phyloP scores from a whole-genome alignment of 345 rosid genomes.

The Gossypium turneri region DNA sequence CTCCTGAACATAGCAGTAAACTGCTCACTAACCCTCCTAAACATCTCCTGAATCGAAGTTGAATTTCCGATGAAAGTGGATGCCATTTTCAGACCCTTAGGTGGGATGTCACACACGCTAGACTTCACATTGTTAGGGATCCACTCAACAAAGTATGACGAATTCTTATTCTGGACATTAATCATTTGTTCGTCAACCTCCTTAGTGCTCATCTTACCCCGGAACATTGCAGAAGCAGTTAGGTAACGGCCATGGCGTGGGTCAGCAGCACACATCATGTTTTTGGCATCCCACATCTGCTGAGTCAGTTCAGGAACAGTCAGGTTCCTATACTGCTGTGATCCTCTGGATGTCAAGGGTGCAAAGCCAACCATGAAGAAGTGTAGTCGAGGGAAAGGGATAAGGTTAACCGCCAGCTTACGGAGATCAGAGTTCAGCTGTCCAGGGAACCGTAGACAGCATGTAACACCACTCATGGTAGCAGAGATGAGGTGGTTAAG shows the following conservation, averaged over 20 bases:
- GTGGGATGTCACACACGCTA: slow-evolving; percentile 2
- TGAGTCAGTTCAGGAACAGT: neutral
- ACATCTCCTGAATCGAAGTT: slow-evolving; percentile 2
- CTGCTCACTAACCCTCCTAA: slow-evolving; percentile 5
- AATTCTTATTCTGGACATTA: slow-evolving; percentile 2
- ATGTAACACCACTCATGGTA: slow-evolving; percentile 6
- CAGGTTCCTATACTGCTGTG: neutral
- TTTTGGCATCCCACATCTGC: slow-evolving; percentile 8
- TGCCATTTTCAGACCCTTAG: slow-evolving; percentile 8
- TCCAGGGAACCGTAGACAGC: slow-evolving; percentile 7
- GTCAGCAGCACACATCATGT: slow-evolving; percentile 8
- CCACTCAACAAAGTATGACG: slow-evolving; percentile 3
- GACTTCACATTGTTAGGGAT: slow-evolving; percentile 2
- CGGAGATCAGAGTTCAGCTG: slow-evolving; percentile 4
- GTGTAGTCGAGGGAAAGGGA: slow-evolving; percentile 2
- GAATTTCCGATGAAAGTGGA: slow-evolving; percentile 5
- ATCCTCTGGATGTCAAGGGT: slow-evolving; percentile 5
- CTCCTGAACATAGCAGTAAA: slow-evolving; percentile 4
- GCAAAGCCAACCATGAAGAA: slow-evolving; percentile 9
- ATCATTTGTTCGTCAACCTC: neutral
- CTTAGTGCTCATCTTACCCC: slow-evolving; percentile 7
- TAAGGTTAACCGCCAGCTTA: neutral
- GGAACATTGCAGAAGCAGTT: slow-evolving; percentile 4
- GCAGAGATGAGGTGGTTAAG: slow-evolving; percentile 8
- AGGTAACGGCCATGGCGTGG: slow-evolving; percentile 6